Evolutionary conservation across 108 stramenopile species (phyloP), one percentile per base, ranked within the genome.

Genomic region (Skeletonema tropicum): DNA sequence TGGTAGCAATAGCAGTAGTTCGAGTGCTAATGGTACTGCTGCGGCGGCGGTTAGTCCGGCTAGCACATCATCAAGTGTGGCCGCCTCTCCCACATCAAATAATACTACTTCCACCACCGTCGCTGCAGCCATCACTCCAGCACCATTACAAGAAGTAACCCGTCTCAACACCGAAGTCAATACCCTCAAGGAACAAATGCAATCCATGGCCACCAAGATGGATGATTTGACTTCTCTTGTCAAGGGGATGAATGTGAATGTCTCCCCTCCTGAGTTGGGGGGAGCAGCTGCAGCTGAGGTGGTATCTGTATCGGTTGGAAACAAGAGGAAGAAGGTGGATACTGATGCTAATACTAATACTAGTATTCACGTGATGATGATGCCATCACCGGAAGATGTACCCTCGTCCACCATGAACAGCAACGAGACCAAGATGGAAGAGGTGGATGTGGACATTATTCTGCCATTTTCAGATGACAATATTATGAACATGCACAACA

Each of bases 161-260:
- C 76, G 68, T 31, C 75, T 90, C 63, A 88, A 91, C 66, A 72
- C 82, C 4, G 93, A 94, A 85, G 90, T 94, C 19, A 70, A 76
- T 0, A 58, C 74, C 23, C 68, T 94, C 70, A 92, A 88, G 64
- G 78, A 89, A 35, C 83, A 82, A 32, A 87, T 94, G 42, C 87
- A 87, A 55, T 88, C 79, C 41, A 94, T 94, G 91, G 67, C 87
- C 17, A 94, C 91, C 69, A 92, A 92, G 64, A 92, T 94, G 69
- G 88, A 92, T 70, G 74, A 89, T 57, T 80, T 94, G 7, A 87
- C 94, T 0, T 70, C 76, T 13, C 64, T 94, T 71, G 90, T 92
- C 7, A 76, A 89, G 64, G 6, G 6, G 4, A 49, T 49, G 48
- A 90, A 88, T 39, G 90, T 49, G 48, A 90, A 88, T 39, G 90